Evolutionary conservation across 1,284 basidiomycete species (phyloP), one percentile per base, ranked within the genome.

Genomic region (Sporisorium exsertum): DNA sequence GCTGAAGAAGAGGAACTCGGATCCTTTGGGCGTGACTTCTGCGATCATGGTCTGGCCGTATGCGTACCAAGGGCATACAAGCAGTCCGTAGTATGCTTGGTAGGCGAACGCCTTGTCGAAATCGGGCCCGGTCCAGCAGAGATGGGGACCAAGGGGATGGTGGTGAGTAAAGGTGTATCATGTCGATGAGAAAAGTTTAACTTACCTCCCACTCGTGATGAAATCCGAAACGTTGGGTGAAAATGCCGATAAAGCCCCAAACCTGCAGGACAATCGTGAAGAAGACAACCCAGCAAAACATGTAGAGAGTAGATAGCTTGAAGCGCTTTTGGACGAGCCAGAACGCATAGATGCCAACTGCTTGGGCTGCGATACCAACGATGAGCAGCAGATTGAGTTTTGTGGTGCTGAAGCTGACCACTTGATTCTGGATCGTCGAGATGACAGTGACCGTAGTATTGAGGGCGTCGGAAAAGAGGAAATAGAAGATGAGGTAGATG

Each of bases 181-280:
- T 24, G 37, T 40, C 5, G 37, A 42, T 37, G 52, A 2, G 32
- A 5, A 51, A 24, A 43, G n/a, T 20, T 43, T 24, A 47, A 62
- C 60, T 56, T 56, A 53, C 37, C 80, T 76, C 72, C 35, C 47
- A 72, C 16, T 43, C 64, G 26, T 66, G 57, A 18, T 72, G 72
- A 49, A 75, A 78, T 7, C 93, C 93, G 58, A 94, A 86, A 59
- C 88, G 90, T 9, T 87, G 79, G 0, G 93, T 94, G 90, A 92
- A 94, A 65, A 94, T 91, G 1, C 93, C 93, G 54, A 94, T 88
- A 90, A 93, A 92, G 20, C 93, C 93, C 93, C 93, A 94, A 2
- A 93, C 87, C 0, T 92, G 92, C 53, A 94, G 92, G 32, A 93
- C 55, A 47, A 93, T 88, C 5, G 92, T 92, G 12, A 92, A 89